Evolutionary conservation across 805 yeast genomes (phyloP).

Genomic region (Candida odintsovae): DNA sequence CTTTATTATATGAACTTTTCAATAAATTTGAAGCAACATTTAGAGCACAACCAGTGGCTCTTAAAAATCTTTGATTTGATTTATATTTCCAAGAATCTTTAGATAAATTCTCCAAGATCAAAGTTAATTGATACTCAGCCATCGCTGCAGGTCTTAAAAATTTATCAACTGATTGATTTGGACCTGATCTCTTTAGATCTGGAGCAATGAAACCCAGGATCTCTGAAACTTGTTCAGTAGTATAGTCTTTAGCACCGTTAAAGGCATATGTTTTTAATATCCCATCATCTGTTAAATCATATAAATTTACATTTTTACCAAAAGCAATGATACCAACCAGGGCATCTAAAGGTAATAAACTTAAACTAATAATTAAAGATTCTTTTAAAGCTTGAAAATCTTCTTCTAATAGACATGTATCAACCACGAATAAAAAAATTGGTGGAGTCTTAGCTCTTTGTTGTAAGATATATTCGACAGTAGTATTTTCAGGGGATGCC

Average conservation of each 20-base stretch:
- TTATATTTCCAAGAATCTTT: slow-evolving; percentile 44
- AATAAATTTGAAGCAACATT: slow-evolving; percentile 39
- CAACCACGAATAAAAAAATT: slow-evolving; percentile 51
- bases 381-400: slow-evolving; percentile 48
- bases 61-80: slow-evolving; percentile 40
- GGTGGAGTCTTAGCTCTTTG: slow-evolving; percentile 29
- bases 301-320: slow-evolving; percentile 56
- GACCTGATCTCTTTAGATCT: slow-evolving; percentile 19
- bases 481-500: slow-evolving; percentile 24
- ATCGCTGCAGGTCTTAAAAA: slow-evolving; percentile 16
- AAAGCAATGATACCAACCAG: slow-evolving; percentile 52
- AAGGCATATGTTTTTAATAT: slow-evolving; percentile 36
- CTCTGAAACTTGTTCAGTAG: slow-evolving; percentile 39
- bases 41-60: slow-evolving; percentile 59
- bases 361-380: slow-evolving; percentile 37
- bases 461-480: slow-evolving; percentile 44
- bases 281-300: slow-evolving; percentile 39
- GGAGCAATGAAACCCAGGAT: slow-evolving; percentile 39
- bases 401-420: slow-evolving; percentile 47
- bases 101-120: slow-evolving; percentile 42
- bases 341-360: slow-evolving; percentile 48
- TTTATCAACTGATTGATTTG: slow-evolving; percentile 4
- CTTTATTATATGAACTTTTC: slow-evolving; percentile 34
- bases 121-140: slow-evolving; percentile 43
- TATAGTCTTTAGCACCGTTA: slow-evolving; percentile 51